Evolutionary conservation across 176 grass and related monocot genomes (phyloP).

Genomic region (Paspalum vaginatum): DNA sequence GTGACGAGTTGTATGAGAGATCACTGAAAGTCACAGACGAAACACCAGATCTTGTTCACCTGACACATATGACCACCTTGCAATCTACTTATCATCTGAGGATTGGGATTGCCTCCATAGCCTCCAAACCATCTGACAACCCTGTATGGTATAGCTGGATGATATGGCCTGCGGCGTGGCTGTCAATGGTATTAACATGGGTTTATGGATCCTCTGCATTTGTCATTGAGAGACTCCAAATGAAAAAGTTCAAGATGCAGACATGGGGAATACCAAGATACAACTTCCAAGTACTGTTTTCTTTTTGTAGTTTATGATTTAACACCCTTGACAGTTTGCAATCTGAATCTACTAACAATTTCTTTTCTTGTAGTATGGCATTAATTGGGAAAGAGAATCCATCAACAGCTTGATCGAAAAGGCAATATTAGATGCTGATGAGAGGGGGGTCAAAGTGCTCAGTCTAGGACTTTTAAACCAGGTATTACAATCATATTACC

Average conservation of each 20-base stretch:
- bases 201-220: constrained; percentile 73
- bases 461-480: constrained; percentile 89
- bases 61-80: constrained; percentile 82
- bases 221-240: constrained; percentile 66
- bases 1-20: constrained; percentile 68
- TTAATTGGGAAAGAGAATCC: constrained; percentile 63
- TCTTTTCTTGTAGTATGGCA: constrained; percentile 62
- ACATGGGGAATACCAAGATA: constrained; percentile 91
- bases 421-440: constrained; percentile 81
- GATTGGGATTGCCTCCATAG: constrained; percentile 80
- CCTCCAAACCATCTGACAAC: constrained; percentile 64
- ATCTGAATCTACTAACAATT: constrained; percentile 29
- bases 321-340: neutral
- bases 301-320: neutral
- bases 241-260: constrained; percentile 79
- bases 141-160: constrained; percentile 59
- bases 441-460: constrained; percentile 71
- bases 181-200: constrained; percentile 71
- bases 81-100: constrained; percentile 69
- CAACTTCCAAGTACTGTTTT: constrained; percentile 69
- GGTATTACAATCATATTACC: constrained; percentile 31
- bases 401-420: constrained; percentile 87
- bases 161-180: constrained; percentile 60
- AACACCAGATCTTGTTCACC: constrained; percentile 67
- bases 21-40: constrained; percentile 70